Conservation (phyloP, 1,284 basidiomycete species). For the Moesziomyces parantarcticus region DNA sequence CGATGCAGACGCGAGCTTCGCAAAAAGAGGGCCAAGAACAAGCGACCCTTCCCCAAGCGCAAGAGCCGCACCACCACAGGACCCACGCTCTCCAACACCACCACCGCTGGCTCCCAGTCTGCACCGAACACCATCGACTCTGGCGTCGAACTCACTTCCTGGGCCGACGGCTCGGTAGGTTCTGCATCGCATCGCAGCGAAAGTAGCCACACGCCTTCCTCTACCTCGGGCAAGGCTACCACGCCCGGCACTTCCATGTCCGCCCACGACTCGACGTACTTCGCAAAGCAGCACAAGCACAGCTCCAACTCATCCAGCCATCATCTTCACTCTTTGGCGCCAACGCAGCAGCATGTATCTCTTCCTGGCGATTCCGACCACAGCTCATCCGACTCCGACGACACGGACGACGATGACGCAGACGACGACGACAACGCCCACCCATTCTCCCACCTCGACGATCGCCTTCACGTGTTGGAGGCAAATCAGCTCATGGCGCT, state of each 20-base stretch:
- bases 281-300: neutral
- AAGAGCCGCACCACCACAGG: constrained; percentile 11
- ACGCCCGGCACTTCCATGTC: constrained; percentile 36
- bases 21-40: constrained; percentile 48
- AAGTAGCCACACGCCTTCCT: constrained; percentile 12
- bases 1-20: constrained; percentile 39
- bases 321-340: neutral
- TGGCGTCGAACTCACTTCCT: neutral
- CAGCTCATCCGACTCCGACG: constrained; percentile 16
- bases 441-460: constrained; percentile 4
- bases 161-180: constrained; percentile 20
- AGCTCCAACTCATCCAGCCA: neutral
- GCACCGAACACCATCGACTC: too few species aligned
- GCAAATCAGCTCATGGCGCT: constrained; percentile 23
- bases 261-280: constrained; percentile 7
- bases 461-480: constrained; percentile 19
- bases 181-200: constrained; percentile 26
- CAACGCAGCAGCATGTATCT: neutral
- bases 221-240: constrained; percentile 16
- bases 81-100: neutral
- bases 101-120: neutral
- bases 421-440: constrained; percentile 16
- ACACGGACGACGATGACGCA: constrained; percentile 7
- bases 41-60: constrained; percentile 37
- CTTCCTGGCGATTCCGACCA: constrained; percentile 4